A percentile compares a stretch with the other conserved stretches of the same genome.
Evolutionary conservation across 495 filamentous ascomycete species (phyloP).

Genomic region (Talaromyces stipitatus): DNA sequence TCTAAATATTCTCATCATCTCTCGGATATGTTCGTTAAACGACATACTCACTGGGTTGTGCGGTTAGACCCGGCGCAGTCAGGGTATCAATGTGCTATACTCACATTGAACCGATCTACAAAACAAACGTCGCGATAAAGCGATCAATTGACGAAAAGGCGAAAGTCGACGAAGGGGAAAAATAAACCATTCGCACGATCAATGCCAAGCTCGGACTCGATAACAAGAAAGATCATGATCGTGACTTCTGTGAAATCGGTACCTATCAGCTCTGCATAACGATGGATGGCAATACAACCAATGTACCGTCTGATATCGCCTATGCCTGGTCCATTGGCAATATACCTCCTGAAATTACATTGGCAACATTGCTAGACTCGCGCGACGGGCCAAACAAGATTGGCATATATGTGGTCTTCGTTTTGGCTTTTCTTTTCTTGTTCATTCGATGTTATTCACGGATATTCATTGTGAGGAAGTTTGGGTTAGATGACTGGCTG

Average conservation of each 20-base stretch:
- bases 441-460: slow-evolving; percentile 1
- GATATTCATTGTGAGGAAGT: neutral
- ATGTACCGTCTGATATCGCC: slow-evolving; percentile 1
- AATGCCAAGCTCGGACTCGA: neutral
- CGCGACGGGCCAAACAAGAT: neutral
- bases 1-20: neutral
- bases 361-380: neutral
- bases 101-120: neutral
- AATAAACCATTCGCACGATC: neutral
- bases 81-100: neutral
- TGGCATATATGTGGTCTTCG: neutral
- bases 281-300: neutral
- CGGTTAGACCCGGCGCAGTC: neutral
- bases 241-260: neutral
- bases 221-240: neutral
- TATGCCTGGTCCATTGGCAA: neutral
- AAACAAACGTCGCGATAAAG: neutral
- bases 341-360: neutral
- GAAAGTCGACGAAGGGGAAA: neutral
- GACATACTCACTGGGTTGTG: neutral
- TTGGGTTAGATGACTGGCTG: slow-evolving; percentile 4
- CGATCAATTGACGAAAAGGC: neutral
- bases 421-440: neutral
- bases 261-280: neutral
- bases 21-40: neutral